Percentiles rank a stretch among this genome's conserved stretches.
Evolutionary conservation across 768 basidiomycete species (phyloP).

Genomic region (Lentinula detonsa): DNA sequence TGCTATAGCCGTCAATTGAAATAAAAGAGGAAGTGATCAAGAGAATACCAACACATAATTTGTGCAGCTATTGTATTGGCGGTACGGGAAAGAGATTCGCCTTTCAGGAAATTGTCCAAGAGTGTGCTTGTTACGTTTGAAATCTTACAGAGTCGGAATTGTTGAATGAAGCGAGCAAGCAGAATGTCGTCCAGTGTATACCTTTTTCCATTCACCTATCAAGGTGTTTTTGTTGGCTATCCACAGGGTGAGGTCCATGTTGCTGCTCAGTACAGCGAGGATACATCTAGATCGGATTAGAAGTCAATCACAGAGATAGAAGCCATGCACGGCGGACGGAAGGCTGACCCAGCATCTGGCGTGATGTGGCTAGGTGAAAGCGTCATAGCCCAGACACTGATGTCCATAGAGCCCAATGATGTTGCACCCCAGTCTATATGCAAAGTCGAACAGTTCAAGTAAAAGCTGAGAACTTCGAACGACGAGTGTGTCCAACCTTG

Average conservation of each 20-base stretch:
- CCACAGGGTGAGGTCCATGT: conserved; percentile 73
- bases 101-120: conserved; percentile 21
- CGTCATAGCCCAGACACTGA: conserved; percentile 47
- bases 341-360: conserved; percentile 46
- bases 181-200: conserved; percentile 14
- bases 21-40: not conserved
- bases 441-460: not conserved
- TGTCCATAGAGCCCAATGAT: conserved; percentile 70
- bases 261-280: conserved; percentile 63
- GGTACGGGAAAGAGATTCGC: conserved; percentile 8
- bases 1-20: conserved; percentile 19
- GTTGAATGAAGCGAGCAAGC: too few species aligned
- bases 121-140: conserved; percentile 51
- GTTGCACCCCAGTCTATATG: conserved; percentile 59
- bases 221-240: conserved; percentile 57
- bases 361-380: conserved; percentile 68
- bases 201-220: conserved; percentile 70
- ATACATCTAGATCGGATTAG: conserved; percentile 44
- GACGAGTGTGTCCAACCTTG: conserved; percentile 29
- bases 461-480: not conserved
- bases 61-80: conserved; percentile 45
- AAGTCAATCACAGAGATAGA: not conserved
- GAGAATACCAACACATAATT: conserved; percentile 35
- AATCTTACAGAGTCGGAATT: conserved; percentile 28
- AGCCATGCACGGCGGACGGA: not conserved